Percentiles rank a stretch among this genome's conserved stretches.
Evolutionary conservation across 139 green algal species (phyloP).

Genomic region (Coelastrella sp.): DNA sequence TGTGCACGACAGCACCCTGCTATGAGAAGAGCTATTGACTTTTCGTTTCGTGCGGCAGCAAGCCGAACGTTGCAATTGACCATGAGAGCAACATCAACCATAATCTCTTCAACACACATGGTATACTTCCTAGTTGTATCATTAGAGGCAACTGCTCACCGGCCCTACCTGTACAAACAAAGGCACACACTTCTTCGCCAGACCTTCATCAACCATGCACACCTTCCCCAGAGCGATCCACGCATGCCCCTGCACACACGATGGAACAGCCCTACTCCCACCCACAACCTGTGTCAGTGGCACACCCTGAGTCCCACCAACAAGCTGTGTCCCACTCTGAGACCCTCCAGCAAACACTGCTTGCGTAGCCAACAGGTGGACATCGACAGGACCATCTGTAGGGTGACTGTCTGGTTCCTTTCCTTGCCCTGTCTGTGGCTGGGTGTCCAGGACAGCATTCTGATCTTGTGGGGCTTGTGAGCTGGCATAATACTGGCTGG

Average conservation of each 20-base stretch:
- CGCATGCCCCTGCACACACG: slow-evolving; percentile 63
- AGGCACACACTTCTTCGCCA: slow-evolving; percentile 82
- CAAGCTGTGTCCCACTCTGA: neutral
- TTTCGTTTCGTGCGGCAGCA: too few species aligned
- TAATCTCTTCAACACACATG: too few species aligned
- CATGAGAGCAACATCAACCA: too few species aligned
- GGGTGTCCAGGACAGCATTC: too few species aligned
- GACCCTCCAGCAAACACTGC: neutral
- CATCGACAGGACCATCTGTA: neutral
- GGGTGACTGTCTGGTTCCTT: too few species aligned
- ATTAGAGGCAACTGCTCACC: too few species aligned
- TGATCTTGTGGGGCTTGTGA: neutral
- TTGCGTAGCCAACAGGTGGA: neutral
- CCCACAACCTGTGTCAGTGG: neutral
- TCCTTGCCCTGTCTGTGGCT: too few species aligned
- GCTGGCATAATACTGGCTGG: slow-evolving; percentile 22
- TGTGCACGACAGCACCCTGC: neutral
- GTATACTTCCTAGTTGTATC: too few species aligned
- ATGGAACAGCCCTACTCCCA: neutral
- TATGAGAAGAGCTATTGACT: too few species aligned
- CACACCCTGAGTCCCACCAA: neutral
- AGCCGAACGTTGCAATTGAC: too few species aligned
- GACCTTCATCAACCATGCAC: slow-evolving; percentile 80
- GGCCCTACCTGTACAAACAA: slow-evolving; percentile 77
- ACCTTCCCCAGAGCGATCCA: slow-evolving; percentile 87